Evolutionary conservation across 179 eudicot species (phyloP).

Genomic region (Beta lomatogona): DNA sequence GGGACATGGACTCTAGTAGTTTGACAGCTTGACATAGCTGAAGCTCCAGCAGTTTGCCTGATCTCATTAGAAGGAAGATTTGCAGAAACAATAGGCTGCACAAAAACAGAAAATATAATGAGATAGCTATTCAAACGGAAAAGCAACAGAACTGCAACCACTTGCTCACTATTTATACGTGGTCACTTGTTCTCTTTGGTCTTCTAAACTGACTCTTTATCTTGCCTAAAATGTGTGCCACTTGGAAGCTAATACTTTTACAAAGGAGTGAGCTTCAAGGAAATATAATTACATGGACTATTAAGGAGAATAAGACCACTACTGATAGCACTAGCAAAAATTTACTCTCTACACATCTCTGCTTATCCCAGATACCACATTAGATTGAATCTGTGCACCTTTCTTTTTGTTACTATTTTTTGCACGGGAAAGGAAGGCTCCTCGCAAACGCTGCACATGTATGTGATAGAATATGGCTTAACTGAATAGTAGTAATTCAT

Average conservation of each 20-base stretch:
- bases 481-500: neutral
- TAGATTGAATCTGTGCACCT: neutral
- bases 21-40: constrained; percentile 10
- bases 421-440: too few species aligned
- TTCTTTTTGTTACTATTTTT: neutral
- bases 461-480: too few species aligned
- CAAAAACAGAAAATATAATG: neutral
- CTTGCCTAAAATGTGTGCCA: neutral
- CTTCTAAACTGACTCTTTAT: neutral
- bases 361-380: neutral
- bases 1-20: constrained; percentile 11
- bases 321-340: neutral
- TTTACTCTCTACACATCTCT: neutral
- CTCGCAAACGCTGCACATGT: too few species aligned
- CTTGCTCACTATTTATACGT: neutral
- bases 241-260: neutral
- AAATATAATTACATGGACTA: neutral
- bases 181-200: neutral
- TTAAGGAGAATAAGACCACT: neutral
- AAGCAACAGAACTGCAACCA: neutral
- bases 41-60: constrained; percentile 16
- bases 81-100: constrained; percentile 28
- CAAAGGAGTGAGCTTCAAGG: neutral
- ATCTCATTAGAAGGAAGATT: constrained; percentile 12
- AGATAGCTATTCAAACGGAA: neutral